Base-by-base conservation (phyloP, 495 filamentous ascomycete genomes). In the Hyaloscypha finlandica region DNA sequence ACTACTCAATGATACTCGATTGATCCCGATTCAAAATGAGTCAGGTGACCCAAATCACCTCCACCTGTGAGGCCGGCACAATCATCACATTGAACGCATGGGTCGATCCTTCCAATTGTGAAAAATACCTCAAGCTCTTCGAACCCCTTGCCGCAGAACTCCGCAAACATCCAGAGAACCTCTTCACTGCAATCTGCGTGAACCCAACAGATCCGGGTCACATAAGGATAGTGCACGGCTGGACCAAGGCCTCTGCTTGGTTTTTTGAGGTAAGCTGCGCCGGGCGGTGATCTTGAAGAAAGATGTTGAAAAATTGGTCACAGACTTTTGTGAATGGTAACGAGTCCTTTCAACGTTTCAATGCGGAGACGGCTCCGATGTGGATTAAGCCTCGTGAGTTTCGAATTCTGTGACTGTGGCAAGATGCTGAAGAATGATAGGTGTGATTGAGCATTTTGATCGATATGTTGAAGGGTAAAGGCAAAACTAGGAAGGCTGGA, bases 341-440 rank as follows among this genome's bases (percentile, higher is more conserved):
- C 5, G 35, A 12, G 6, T 37, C 3, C 12, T 37, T 59, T 8
- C 5, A 59, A 8, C 2, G 35, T 14, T 59, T 59, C n/a, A 9
- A 22, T 37, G 32, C 57, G n/a, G 14, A 32, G 32, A 8, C 19
- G 31, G 14, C 11, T 25, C 57, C 57, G 11, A 59, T 59, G 57
- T 59, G 57, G 57, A 37, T 39, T 16, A 59, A 59, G 32, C 57
- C 57, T 59, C 57, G 57, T 59, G 20, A 37, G 57, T 59, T 25
- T 29, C 2, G 4, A 31, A 12, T 6, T 29, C 9, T 29, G 20
- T n/a, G 6, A 25, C 20, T 56, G 6, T 56, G 8, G 53, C 6
- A 9, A 29, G 16, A 31, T 29, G 19, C 53, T 56, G 29, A 56
- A 29, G 5, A 5, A 6, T 29, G 6, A 9, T 56, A 56, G 53